Conservation (phyloP, 2,329 filamentous ascomycete species). For the Lecanosticta acicola region DNA sequence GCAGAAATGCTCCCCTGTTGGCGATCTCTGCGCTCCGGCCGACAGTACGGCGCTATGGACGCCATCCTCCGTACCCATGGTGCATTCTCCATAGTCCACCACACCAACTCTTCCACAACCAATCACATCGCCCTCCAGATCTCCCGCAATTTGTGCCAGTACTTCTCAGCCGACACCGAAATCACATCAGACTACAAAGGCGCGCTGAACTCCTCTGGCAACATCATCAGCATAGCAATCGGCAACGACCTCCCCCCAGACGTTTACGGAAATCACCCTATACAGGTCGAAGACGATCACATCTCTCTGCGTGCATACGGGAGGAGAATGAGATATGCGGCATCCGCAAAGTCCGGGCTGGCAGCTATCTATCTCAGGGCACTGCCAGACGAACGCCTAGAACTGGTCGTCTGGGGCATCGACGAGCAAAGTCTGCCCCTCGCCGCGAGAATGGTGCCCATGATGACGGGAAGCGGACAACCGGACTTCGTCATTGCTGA, state of each 20-base stretch:
- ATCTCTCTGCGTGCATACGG: neutral
- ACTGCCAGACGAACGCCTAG: conserved; percentile 41
- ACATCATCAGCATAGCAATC: conserved; percentile 41
- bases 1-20: neutral
- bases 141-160: conserved; percentile 54
- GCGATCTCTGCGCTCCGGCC: conserved; percentile 35
- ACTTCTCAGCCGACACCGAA: conserved; percentile 50
- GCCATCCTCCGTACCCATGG: conserved; percentile 48
- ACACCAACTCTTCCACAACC: conserved; percentile 14
- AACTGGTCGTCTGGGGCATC: conserved; percentile 53
- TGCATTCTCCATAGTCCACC: conserved; percentile 39
- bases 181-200: conserved; percentile 31
- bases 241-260: conserved; percentile 23
- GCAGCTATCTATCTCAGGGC: conserved; percentile 51
- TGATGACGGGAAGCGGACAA: conserved; percentile 52
- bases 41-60: conserved; percentile 50
- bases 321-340: neutral
- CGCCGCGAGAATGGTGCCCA: conserved; percentile 50
- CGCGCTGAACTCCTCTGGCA: conserved; percentile 34
- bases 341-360: conserved; percentile 28
- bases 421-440: conserved; percentile 44
- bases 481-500: conserved; percentile 53
- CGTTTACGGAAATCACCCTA: conserved; percentile 27
- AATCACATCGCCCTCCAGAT: conserved; percentile 47
- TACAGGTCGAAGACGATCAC: conserved; percentile 19